Evolutionary conservation across 1,139 yeast genomes (phyloP).

Genomic region (Candida labiduridarum): DNA sequence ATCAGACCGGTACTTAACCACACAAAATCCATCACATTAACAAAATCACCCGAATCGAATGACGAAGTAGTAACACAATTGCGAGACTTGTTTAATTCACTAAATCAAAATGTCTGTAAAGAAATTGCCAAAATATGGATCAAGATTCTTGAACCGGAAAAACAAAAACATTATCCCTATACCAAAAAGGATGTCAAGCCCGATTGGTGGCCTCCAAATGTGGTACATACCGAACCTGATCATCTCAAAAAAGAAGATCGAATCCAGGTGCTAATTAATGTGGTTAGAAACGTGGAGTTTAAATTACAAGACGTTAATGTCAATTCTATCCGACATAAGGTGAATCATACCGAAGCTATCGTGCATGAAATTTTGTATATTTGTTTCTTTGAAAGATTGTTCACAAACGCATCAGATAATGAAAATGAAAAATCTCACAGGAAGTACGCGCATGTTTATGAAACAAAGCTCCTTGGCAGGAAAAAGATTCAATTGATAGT

Average conservation of each 20-base stretch:
- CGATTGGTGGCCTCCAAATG: slow-evolving; percentile 67
- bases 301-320: slow-evolving; percentile 25
- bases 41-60: neutral
- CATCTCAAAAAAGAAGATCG: slow-evolving; percentile 65
- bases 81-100: slow-evolving; percentile 19
- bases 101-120: slow-evolving; percentile 59
- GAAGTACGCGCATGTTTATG: slow-evolving; percentile 1
- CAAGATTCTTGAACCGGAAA: slow-evolving; percentile 62
- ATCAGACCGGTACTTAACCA: slow-evolving; percentile 19
- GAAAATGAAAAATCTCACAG: too few relatives aligned
- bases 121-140: slow-evolving; percentile 70
- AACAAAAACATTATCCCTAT: slow-evolving; percentile 67
- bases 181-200: slow-evolving; percentile 44
- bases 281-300: slow-evolving; percentile 34
- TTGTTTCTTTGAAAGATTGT: slow-evolving; percentile 30
- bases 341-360: slow-evolving; percentile 15
- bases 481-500: slow-evolving; percentile 16
- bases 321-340: slow-evolving; percentile 17
- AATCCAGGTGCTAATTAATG: slow-evolving; percentile 41
- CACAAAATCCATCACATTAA: slow-evolving; percentile 11
- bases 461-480: slow-evolving; percentile 10
- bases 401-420: slow-evolving; percentile 10
- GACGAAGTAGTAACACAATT: slow-evolving; percentile 17
- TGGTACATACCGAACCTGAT: slow-evolving; percentile 73
- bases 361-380: slow-evolving; percentile 33